Conservation (phyloP, 495 filamentous ascomycete genomes). For the Aspergillus diversus region DNA sequence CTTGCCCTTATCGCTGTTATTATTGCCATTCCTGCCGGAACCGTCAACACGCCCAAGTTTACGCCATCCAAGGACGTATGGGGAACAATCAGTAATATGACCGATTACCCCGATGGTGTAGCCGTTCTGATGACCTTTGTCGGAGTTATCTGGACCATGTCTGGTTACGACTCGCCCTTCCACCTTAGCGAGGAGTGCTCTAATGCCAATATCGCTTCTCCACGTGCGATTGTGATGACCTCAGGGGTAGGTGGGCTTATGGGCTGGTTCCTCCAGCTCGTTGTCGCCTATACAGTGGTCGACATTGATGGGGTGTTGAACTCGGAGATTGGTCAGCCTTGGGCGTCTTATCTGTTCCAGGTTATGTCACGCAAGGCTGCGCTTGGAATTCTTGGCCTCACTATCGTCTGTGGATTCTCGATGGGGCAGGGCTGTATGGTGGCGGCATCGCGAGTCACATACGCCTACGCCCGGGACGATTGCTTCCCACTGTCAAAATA, state of each 20-base stretch:
- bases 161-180: conserved; percentile 74
- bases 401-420: conserved; percentile 75
- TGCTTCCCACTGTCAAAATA: conserved; percentile 69
- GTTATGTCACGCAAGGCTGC: conserved; percentile 67
- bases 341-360: conserved; percentile 74
- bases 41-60: conserved; percentile 64
- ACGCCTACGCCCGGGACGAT: conserved; percentile 79
- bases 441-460: conserved; percentile 76
- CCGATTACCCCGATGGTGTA: conserved; percentile 71
- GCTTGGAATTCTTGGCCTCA: conserved; percentile 69
- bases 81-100: conserved; percentile 70
- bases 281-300: conserved; percentile 79
- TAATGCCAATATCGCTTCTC: conserved; percentile 75
- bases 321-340: conserved; percentile 73
- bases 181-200: conserved; percentile 79
- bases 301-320: conserved; percentile 64
- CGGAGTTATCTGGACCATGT: conserved; percentile 65
- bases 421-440: conserved; percentile 89
- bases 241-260: conserved; percentile 67
- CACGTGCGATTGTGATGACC: conserved; percentile 77
- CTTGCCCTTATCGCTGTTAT: conserved; percentile 67
- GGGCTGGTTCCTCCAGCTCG: conserved; percentile 76
- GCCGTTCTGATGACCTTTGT: conserved; percentile 79
- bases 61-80: conserved; percentile 65
- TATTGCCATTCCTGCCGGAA: conserved; percentile 70